Base-by-base conservation (phyloP, 345 rosid species). In the Lepidium aucheri region DNA sequence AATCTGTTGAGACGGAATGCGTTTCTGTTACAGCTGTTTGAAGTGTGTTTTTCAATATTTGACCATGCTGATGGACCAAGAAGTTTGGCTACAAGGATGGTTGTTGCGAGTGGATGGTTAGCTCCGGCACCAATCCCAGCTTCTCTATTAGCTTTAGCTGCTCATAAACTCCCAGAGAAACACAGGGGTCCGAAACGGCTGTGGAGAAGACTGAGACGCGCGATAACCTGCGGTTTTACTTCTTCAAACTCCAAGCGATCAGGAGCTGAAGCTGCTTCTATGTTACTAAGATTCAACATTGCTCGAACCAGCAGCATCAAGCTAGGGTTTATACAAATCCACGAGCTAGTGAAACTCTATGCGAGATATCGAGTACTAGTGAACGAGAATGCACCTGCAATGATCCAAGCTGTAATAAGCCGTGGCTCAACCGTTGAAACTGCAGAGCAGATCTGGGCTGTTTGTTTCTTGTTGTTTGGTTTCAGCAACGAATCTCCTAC, bases 61-160 rank as follows among this genome's bases (percentile, higher is more conserved):
- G 97, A 90, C 72, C 99, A 94, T 34, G 93, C 93, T 0, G 95
- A 94, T 42, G 87, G 96, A 46, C 93, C 87, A 0, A 76, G 90
- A 68, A 88, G 97, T 86, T 75, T 94, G 62, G 96, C 99, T n/a
- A 84, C 88, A 4, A 81, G 93, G 65, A 94, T 94, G 97, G 93
- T 85, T 45, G 86, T 78, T 62, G 95, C 83, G 4, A 82, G 97
- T 46, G 87, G 91, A 26, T 94, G 99, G 99, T 88, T 94, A 75
- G 96, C 96, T 22, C 97, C 97, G 2, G 81, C 87, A 20, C 84
- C 88, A 3, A 64, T 94, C 53, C 93, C 99, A 0, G 75, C 85
- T 49, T 72, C 96, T 35, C 20, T 94, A 11, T 68, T 94, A 69
- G 84, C 85, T 58, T 59, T 81, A 35, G 96, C 99, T 53, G 96